Percentiles rank a stretch among this genome's conserved stretches.
phyloP scores from a whole-genome alignment of 2,329 filamentous ascomycete species.

The Venturia nashicola region DNA sequence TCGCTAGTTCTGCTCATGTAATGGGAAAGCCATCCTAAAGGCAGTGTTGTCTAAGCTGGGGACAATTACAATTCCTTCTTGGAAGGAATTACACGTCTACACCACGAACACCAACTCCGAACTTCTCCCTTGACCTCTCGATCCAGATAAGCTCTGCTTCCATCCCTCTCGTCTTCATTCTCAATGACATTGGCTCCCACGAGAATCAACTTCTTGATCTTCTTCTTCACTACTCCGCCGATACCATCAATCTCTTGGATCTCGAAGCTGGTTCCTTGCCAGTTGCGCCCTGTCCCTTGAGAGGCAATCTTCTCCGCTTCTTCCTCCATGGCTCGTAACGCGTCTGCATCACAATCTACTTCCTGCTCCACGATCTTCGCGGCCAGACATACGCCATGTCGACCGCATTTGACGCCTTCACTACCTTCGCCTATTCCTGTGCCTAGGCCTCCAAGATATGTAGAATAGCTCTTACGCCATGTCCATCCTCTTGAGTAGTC shows the following conservation, averaged over 20 bases:
- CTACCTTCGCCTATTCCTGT: constrained; percentile 82
- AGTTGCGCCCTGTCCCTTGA: constrained; percentile 23
- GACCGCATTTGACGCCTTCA: constrained; percentile 77
- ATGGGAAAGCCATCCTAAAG: not conserved
- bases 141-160: constrained; percentile 45
- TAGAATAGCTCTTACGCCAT: constrained; percentile 75
- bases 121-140: constrained; percentile 56
- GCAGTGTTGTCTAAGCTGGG: not conserved
- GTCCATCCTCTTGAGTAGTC: constrained; percentile 63
- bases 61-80: constrained; percentile 26
- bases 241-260: constrained; percentile 87
- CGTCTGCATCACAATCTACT: constrained; percentile 69
- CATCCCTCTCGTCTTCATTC: constrained; percentile 38
- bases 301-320: constrained; percentile 16
- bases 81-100: constrained; percentile 59
- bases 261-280: constrained; percentile 59
- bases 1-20: not conserved
- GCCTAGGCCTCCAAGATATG: constrained; percentile 66
- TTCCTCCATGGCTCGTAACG: constrained; percentile 35
- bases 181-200: constrained; percentile 82
- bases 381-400: constrained; percentile 63
- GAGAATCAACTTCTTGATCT: constrained; percentile 68
- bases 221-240: constrained; percentile 77
- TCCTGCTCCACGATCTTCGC: constrained; percentile 70
- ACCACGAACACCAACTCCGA: constrained; percentile 90